These are phyloP conservation scores for Boletus patriciae DNA, from an alignment of 768 basidiomycete species.

Conservation along the genomic window DNA sequence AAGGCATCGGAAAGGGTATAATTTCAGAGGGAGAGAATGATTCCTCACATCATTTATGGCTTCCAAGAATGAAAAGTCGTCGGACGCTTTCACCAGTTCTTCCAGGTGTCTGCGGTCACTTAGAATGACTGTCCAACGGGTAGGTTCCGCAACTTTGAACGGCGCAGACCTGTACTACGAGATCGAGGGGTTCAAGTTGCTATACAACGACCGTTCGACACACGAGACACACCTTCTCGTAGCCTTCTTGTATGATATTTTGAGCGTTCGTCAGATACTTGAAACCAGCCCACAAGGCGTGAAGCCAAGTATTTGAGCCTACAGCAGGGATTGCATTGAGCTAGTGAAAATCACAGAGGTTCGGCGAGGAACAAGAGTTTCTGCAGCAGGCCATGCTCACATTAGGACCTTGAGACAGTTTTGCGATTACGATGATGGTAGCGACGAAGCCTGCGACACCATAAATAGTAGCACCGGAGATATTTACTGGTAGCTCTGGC, in stretches of 20 bases:
- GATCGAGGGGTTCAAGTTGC: no score
- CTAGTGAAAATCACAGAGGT: neutral
- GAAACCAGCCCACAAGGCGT: slow-evolving; percentile 14
- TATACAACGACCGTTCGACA: no score
- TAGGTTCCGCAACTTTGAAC: slow-evolving; percentile 33
- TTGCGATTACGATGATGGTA: neutral
- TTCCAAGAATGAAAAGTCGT: slow-evolving; percentile 37
- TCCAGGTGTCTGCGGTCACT: slow-evolving; percentile 18
- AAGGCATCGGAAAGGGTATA: neutral
- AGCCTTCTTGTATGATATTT: slow-evolving; percentile 34
- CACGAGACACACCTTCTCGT: slow-evolving; percentile 24
- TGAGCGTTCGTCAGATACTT: slow-evolving; percentile 15
- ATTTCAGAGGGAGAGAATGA: no score
- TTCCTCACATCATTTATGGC: slow-evolving; percentile 36
- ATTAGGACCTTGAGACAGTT: neutral
- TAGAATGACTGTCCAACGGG: slow-evolving; percentile 42
- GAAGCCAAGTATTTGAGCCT: slow-evolving; percentile 1
- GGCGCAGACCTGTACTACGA: slow-evolving; percentile 10
- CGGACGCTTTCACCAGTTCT: slow-evolving; percentile 6
- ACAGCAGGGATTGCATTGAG: slow-evolving; percentile 6
- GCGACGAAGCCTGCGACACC: neutral
- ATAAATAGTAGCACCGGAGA: neutral
- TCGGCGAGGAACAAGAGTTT: neutral
- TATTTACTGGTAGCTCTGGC: neutral
- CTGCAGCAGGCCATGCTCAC: neutral